phyloP scores from a whole-genome alignment of 257 asterid genomes.

The Nicotiana tomentosiformis region DNA sequence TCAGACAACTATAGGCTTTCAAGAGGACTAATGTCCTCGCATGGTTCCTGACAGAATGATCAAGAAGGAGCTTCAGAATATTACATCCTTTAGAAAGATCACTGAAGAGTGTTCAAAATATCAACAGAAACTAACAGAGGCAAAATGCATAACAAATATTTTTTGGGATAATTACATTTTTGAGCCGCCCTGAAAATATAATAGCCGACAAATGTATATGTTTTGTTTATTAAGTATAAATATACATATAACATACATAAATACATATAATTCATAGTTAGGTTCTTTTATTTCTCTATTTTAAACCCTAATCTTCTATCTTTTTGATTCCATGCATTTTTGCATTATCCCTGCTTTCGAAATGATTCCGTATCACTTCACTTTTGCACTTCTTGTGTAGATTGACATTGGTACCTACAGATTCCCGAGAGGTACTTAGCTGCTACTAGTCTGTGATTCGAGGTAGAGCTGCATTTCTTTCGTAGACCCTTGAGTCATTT shows the following conservation, averaged over 20 bases:
- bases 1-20: conserved; percentile 64
- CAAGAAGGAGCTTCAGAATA: neutral
- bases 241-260: neutral
- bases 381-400: too few species aligned
- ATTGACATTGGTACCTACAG: too few species aligned
- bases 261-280: too few species aligned
- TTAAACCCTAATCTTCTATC: too few species aligned
- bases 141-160: neutral
- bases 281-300: too few species aligned
- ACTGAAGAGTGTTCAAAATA: neutral
- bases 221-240: neutral
- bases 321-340: too few species aligned
- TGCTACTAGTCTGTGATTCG: too few species aligned
- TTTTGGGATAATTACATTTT: neutral
- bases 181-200: neutral
- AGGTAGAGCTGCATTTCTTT: too few species aligned
- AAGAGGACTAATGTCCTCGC: conserved; percentile 83
- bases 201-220: neutral
- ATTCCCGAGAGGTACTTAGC: too few species aligned
- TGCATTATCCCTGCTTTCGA: too few species aligned
- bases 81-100: neutral
- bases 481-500: too few species aligned
- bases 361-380: too few species aligned
- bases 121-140: neutral
- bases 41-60: conserved; percentile 49